Evolutionary conservation across 192 early-diverging fungal genomes (phyloP).

Genomic region (Coemansia sp.): DNA sequence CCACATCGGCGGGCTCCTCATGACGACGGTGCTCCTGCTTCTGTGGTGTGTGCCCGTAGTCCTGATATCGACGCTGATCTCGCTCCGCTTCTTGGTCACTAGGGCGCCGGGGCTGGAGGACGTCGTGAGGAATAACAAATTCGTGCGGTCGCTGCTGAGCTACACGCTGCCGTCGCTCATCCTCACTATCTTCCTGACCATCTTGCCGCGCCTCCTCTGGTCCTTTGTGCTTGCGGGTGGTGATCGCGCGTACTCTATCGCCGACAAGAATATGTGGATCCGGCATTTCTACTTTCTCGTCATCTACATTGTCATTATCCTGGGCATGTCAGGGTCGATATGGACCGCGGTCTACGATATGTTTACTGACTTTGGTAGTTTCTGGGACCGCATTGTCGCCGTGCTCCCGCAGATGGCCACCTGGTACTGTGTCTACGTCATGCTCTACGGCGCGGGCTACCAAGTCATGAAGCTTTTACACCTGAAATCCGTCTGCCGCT

Average conservation of each 20-base stretch:
- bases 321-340: conserved; percentile 67
- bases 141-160: conserved; percentile 64
- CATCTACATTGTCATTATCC: conserved; percentile 74
- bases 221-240: conserved; percentile 47
- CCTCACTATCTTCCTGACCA: conserved; percentile 67
- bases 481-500: conserved; percentile 61
- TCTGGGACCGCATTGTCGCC: conserved; percentile 62
- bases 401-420: conserved; percentile 71
- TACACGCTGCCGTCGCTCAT: conserved; percentile 75
- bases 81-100: conserved; percentile 63
- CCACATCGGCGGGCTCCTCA: conserved; percentile 57
- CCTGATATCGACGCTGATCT: conserved; percentile 67
- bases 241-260: conserved; percentile 41
- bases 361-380: conserved; percentile 63
- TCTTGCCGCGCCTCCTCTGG: conserved; percentile 69
- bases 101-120: conserved; percentile 62
- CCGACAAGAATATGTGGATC: conserved; percentile 56
- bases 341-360: conserved; percentile 65
- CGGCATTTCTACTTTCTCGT: conserved; percentile 73
- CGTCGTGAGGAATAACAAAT: conserved; percentile 59
- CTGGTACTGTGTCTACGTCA: conserved; percentile 76
- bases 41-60: conserved; percentile 75
- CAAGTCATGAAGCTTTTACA: conserved; percentile 69
- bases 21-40: conserved; percentile 66
- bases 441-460: conserved; percentile 71